phyloP scores from a whole-genome alignment of 352 stramenopile species.

The Pelagophyceae sp. region DNA sequence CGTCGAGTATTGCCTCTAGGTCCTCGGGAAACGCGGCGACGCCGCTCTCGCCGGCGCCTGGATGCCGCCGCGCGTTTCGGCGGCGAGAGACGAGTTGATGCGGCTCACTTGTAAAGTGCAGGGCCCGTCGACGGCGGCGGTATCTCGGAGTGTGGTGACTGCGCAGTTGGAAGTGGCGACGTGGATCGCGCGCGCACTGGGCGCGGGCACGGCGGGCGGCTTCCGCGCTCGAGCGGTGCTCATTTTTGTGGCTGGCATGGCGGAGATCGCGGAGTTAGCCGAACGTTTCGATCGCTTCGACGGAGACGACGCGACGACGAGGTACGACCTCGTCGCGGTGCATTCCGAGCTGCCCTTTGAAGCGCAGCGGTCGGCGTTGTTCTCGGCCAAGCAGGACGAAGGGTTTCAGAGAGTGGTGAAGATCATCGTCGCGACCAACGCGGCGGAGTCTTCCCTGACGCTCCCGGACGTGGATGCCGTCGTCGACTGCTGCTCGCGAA shows the following conservation, averaged over 20 bases:
- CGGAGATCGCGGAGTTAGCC: constrained; percentile 58
- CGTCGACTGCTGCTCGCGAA: constrained; percentile 59
- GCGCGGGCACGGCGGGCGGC: not conserved
- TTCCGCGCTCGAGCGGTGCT: constrained; percentile 39
- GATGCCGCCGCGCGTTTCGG: not conserved
- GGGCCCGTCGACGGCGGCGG: not conserved
- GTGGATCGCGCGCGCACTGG: not conserved
- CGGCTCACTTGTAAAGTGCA: too few species aligned
- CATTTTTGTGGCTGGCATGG: constrained; percentile 69
- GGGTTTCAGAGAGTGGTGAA: constrained; percentile 9
- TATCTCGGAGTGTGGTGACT: not conserved
- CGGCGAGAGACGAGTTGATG: not conserved
- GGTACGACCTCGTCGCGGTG: constrained; percentile 44
- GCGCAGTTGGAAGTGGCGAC: not conserved
- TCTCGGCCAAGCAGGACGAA: constrained; percentile 24
- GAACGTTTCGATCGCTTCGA: constrained; percentile 54
- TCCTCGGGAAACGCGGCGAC: constrained; percentile 29
- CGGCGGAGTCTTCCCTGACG: constrained; percentile 63
- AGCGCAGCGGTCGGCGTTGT: constrained; percentile 61
- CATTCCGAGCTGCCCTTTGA: constrained; percentile 70
- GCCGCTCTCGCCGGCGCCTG: not conserved
- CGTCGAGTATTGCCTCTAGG: too few species aligned
- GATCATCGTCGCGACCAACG: constrained; percentile 61
- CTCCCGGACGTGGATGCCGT: constrained; percentile 67
- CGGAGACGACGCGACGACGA: constrained; percentile 21